These are phyloP conservation scores for Xylaria flabelliformis DNA, from an alignment of 495 filamentous ascomycete species.

Conservation along the genomic window DNA sequence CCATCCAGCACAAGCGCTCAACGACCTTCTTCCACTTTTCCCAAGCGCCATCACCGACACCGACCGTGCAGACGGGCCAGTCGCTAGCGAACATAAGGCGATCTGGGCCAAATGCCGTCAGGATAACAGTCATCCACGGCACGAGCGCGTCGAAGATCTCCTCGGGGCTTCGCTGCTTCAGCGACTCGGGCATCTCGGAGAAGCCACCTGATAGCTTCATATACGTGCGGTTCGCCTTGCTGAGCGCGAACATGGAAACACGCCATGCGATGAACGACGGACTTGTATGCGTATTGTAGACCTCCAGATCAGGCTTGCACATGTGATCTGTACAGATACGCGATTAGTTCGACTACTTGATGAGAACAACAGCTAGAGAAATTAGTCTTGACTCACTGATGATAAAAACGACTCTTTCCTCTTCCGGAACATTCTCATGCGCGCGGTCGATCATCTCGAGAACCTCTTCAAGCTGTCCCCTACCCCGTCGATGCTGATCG, in stretches of 20 bases:
- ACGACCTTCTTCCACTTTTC: conserved; percentile 64
- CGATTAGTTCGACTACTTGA: conserved; percentile 19
- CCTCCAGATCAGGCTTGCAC: conserved; percentile 80
- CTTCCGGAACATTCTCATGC: conserved; percentile 62
- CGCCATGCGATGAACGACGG: conserved; percentile 64
- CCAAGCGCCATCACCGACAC: conserved; percentile 63
- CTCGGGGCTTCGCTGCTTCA: conserved; percentile 48
- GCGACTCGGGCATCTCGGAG: conserved; percentile 67
- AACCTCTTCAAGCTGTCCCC: conserved; percentile 73
- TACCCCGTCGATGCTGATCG: conserved; percentile 71
- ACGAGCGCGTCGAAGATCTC: conserved; percentile 54
- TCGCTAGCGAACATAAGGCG: conserved; percentile 88
- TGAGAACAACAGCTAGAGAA: neutral
- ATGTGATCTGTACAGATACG: conserved; percentile 68
- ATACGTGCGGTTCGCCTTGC: conserved; percentile 66
- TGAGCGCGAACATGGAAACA: conserved; percentile 63
- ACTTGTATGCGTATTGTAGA: conserved; percentile 57
- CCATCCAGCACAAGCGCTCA: conserved; percentile 64
- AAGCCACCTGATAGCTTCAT: conserved; percentile 91
- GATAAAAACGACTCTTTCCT: conserved; percentile 67
- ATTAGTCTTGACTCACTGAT: conserved; percentile 62
- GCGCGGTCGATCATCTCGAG: conserved; percentile 73
- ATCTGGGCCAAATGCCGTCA: conserved; percentile 71
- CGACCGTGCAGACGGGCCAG: conserved; percentile 85
- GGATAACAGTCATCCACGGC: conserved; percentile 71